Conservation (phyloP, 164 flowering plant species). For the Aristolochia californica region DNA sequence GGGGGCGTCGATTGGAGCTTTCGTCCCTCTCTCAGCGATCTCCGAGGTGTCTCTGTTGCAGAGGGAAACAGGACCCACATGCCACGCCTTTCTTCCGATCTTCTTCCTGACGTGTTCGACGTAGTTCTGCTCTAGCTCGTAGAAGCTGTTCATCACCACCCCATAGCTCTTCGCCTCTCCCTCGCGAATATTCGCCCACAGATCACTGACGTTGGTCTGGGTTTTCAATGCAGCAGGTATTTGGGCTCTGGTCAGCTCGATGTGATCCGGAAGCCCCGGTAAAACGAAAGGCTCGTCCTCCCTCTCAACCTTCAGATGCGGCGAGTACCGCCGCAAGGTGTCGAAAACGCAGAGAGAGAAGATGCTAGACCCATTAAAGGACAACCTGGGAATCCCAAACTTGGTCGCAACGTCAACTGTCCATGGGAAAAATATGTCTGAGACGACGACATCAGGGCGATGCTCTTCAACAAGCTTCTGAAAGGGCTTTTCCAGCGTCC, state of each 20-base stretch:
- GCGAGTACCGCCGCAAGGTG: background rate
- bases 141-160: slow-evolving; percentile 20
- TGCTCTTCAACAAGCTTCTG: slow-evolving; percentile 16
- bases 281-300: slow-evolving; percentile 14
- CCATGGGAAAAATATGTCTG: slow-evolving; percentile 28
- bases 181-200: background rate
- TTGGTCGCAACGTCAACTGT: slow-evolving; percentile 15
- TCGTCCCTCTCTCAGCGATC: slow-evolving; percentile 18
- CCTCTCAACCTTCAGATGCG: slow-evolving; percentile 4
- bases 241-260: slow-evolving; percentile 16
- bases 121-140: slow-evolving; percentile 24
- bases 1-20: slow-evolving; percentile 3
- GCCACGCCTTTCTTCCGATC: slow-evolving; percentile 15
- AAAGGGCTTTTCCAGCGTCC: slow-evolving; percentile 17
- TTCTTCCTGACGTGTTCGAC: slow-evolving; percentile 9
- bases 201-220: background rate
- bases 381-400: slow-evolving; percentile 21
- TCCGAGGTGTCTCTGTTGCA: slow-evolving; percentile 5
- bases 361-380: slow-evolving; percentile 17
- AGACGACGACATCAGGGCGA: slow-evolving; percentile 23
- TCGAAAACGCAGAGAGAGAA: slow-evolving; percentile 12
- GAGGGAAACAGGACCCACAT: slow-evolving; percentile 25
- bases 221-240: background rate
- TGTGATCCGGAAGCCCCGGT: slow-evolving; percentile 17
- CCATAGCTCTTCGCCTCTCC: slow-evolving; percentile 17